Conservation (phyloP, 148 eudicot genomes). For the Amaranthus hypochondriacus region DNA sequence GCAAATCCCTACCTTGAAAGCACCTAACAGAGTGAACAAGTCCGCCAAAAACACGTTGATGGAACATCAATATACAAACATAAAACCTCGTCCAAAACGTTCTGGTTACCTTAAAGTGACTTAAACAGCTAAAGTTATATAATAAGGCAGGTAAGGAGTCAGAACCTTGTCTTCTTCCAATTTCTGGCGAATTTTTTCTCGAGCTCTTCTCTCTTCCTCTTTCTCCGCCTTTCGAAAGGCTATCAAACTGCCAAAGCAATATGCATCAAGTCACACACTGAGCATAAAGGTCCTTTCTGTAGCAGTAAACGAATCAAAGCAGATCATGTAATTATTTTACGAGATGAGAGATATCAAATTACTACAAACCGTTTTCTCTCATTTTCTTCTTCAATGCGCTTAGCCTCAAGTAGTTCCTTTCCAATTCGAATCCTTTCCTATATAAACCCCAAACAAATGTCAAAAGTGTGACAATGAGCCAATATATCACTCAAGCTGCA, state of each 20-base stretch:
- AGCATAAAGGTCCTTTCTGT: neutral
- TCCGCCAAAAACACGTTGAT: neutral
- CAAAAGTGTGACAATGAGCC: neutral
- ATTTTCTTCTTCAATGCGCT: conserved; percentile 94
- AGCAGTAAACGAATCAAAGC: conserved; percentile 8
- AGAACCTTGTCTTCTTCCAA: conserved; percentile 95
- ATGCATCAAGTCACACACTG: conserved; percentile 4
- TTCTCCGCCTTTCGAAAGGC: conserved; percentile 96
- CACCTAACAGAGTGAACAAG: neutral
- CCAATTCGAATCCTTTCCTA: conserved; percentile 97
- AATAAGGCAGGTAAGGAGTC: conserved; percentile 14
- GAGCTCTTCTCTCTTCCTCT: conserved; percentile 93
- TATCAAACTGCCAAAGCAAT: conserved; percentile 45
- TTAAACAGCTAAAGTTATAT: neutral
- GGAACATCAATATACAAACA: neutral
- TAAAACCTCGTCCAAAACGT: neutral
- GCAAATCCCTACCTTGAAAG: too few species aligned
- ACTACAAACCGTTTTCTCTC: conserved; percentile 90
- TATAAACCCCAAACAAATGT: conserved; percentile 10
- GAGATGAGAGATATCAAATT: neutral
- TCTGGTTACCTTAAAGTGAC: neutral
- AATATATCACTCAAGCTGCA: neutral
- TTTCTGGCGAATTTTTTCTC: conserved; percentile 80
- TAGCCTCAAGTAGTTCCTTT: conserved; percentile 97
- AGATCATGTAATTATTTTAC: conserved; percentile 11